Evolutionary conservation across 2,329 filamentous ascomycete species (phyloP).

Genomic region (Fusarium citri): DNA sequence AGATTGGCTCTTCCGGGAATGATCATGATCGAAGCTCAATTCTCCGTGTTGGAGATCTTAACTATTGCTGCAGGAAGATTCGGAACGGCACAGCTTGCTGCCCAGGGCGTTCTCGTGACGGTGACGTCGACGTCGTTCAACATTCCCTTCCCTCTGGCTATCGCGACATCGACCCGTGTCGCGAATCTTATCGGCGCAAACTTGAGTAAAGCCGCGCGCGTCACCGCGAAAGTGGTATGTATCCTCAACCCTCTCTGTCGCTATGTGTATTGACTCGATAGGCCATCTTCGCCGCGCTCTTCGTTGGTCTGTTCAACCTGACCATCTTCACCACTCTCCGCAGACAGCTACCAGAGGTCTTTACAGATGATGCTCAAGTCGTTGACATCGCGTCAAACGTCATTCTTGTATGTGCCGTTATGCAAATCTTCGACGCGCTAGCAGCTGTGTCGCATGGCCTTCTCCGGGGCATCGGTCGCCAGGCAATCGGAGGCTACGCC

Average conservation of each 20-base stretch:
- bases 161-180: slow-evolving; percentile 85
- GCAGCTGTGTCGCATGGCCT: slow-evolving; percentile 84
- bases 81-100: slow-evolving; percentile 80
- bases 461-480: slow-evolving; percentile 83
- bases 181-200: slow-evolving; percentile 90
- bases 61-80: slow-evolving; percentile 82
- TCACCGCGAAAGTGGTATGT: slow-evolving; percentile 76
- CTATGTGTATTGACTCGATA: neutral
- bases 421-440: slow-evolving; percentile 89
- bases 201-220: slow-evolving; percentile 80
- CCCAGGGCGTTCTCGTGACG: slow-evolving; percentile 84
- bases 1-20: slow-evolving; percentile 85
- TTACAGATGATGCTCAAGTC: slow-evolving; percentile 76
- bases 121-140: slow-evolving; percentile 84
- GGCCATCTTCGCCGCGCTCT: slow-evolving; percentile 70
- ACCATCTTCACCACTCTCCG: slow-evolving; percentile 74
- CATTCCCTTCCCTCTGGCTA: slow-evolving; percentile 89
- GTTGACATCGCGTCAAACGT: slow-evolving; percentile 72
- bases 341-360: slow-evolving; percentile 76
- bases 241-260: fast-evolving
- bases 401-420: slow-evolving; percentile 82
- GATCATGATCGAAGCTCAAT: slow-evolving; percentile 92
- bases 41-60: slow-evolving; percentile 87
- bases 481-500: slow-evolving; percentile 87
- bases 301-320: slow-evolving; percentile 81